phyloP scores from a whole-genome alignment of 495 filamentous ascomycete genomes.

The Aspergillus kassunensis region DNA sequence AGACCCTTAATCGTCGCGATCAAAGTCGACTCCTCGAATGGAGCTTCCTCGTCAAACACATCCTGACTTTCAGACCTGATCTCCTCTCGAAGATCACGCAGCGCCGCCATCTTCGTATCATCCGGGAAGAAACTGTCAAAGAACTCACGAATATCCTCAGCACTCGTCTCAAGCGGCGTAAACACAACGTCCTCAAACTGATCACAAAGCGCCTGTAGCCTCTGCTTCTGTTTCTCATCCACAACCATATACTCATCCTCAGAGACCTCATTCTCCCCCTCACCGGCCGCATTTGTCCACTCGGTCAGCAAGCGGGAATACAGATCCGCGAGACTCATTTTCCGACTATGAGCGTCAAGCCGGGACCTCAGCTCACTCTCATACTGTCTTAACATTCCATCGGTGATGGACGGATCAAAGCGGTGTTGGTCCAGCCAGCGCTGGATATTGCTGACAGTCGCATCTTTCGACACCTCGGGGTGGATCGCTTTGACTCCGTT shows the following conservation, averaged over 20 bases:
- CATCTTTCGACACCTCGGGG: constrained; percentile 9
- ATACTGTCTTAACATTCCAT: constrained; percentile 33
- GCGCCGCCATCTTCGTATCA: constrained; percentile 20
- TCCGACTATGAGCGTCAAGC: constrained; percentile 46
- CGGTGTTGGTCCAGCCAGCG: constrained; percentile 38
- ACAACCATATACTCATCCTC: constrained; percentile 21
- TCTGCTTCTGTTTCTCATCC: constrained; percentile 27
- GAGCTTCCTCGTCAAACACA: constrained; percentile 23
- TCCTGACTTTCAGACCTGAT: not conserved
- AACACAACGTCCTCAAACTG: constrained; percentile 53
- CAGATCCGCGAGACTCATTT: constrained; percentile 50
- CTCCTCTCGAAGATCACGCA: constrained; percentile 24
- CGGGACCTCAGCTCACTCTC: constrained; percentile 38
- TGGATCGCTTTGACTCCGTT: constrained; percentile 12
- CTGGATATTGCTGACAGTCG: constrained; percentile 24
- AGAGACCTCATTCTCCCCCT: not conserved
- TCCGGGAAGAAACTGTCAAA: constrained; percentile 41
- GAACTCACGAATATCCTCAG: constrained; percentile 39
- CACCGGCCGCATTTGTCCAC: constrained; percentile 37
- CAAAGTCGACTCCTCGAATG: constrained; percentile 34
- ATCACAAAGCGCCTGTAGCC: constrained; percentile 25
- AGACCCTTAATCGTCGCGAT: constrained; percentile 46
- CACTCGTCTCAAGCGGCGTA: constrained; percentile 38
- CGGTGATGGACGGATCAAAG: constrained; percentile 40
- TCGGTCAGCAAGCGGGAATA: constrained; percentile 57